These are phyloP conservation scores for Pichia sp. DNA, from an alignment of 1,139 yeast species.

Conservation along the genomic window DNA sequence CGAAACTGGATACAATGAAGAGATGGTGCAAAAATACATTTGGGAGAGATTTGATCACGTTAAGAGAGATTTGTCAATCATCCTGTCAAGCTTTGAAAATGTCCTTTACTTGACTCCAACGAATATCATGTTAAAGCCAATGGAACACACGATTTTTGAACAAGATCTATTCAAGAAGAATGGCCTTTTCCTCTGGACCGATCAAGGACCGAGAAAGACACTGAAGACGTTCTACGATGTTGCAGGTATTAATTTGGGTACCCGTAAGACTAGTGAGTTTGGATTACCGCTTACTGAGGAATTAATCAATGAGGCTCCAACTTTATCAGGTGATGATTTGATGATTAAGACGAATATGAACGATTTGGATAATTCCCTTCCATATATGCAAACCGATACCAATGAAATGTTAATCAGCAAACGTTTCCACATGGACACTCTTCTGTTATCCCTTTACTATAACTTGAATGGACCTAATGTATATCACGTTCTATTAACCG, in stretches of 20 bases:
- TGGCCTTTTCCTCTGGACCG: conserved; percentile 57
- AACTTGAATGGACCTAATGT: conserved; percentile 53
- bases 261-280: conserved; percentile 26
- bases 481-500: conserved; percentile 42
- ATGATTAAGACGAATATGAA: conserved; percentile 30
- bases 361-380: conserved; percentile 50
- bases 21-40: conserved; percentile 18
- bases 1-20: not conserved
- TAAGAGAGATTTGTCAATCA: conserved; percentile 53
- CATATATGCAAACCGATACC: conserved; percentile 57
- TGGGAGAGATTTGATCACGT: conserved; percentile 28
- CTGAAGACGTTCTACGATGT: conserved; percentile 53
- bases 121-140: conserved; percentile 50
- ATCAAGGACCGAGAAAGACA: conserved; percentile 56
- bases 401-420: conserved; percentile 55
- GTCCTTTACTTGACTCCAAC: conserved; percentile 61
- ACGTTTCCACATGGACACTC: conserved; percentile 43
- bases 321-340: conserved; percentile 13
- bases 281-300: conserved; percentile 21
- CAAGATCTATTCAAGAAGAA: conserved; percentile 29
- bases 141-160: conserved; percentile 44
- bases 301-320: conserved; percentile 6
- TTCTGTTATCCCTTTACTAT: conserved; percentile 49
- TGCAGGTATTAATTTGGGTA: conserved; percentile 32
- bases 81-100: conserved; percentile 54